These are phyloP conservation scores for Mallotus nudiflorus DNA, from an alignment of 345 rosid genomes.

Conservation along the genomic window DNA sequence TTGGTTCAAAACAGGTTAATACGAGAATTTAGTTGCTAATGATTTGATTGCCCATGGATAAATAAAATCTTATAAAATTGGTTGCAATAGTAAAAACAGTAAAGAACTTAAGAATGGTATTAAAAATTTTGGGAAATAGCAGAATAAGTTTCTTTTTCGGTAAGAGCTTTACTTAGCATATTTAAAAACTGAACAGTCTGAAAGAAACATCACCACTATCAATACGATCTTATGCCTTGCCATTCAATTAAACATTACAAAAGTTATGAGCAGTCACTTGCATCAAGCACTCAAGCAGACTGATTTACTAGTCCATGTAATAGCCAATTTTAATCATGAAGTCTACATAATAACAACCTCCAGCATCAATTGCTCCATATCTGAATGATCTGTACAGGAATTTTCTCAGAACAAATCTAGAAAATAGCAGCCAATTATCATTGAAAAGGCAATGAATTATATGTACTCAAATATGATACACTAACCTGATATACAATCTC, in stretches of 20 bases:
- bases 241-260: neutral
- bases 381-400: neutral
- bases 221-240: neutral
- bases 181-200: no score
- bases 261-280: neutral
- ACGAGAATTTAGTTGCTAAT: neutral
- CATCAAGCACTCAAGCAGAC: neutral
- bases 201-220: neutral
- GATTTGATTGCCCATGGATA: neutral
- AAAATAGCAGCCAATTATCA: neutral
- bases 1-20: neutral
- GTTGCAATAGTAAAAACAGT: neutral
- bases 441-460: conserved; percentile 1
- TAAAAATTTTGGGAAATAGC: neutral
- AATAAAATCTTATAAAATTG: neutral
- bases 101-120: neutral
- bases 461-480: conserved; percentile 15
- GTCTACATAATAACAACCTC: neutral
- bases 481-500: conserved; percentile 88
- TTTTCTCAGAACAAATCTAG: neutral
- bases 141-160: neutral
- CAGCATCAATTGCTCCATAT: neutral
- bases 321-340: neutral
- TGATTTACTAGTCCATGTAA: neutral
- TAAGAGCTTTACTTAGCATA: neutral